phyloP scores from a whole-genome alignment of 208 protist species.

The Balamuthia mandrillaris region DNA sequence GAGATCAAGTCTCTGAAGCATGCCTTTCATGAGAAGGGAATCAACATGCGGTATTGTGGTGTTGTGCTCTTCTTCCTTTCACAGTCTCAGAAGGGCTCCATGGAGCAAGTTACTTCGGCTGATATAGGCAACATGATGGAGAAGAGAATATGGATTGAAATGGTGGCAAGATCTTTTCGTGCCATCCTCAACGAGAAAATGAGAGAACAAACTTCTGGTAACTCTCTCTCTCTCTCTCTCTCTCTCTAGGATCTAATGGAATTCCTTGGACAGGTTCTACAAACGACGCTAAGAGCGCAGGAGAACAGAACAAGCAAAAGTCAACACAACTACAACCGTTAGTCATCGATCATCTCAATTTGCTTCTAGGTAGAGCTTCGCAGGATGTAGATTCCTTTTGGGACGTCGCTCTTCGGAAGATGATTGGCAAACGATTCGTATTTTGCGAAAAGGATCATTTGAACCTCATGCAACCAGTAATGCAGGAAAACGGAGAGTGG shows the following conservation, averaged over 20 bases:
- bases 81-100: no score
- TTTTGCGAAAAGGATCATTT: neutral
- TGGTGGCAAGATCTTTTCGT: conserved; percentile 5
- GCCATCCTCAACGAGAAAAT: conserved; percentile 12
- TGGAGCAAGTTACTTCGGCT: no score
- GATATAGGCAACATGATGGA: no score
- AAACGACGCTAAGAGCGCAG: no score
- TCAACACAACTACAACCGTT: conserved; percentile 1
- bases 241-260: no score
- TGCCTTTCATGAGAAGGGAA: neutral
- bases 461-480: neutral
- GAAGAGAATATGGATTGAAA: neutral
- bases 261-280: no score
- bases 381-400: neutral
- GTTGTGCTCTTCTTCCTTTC: no score
- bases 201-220: no score
- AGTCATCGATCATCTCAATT: conserved; percentile 1
- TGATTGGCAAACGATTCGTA: neutral
- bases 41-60: conserved; percentile 39
- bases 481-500: no score
- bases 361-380: neutral
- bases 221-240: neutral
- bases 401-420: neutral
- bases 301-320: no score
- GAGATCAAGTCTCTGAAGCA: no score